phyloP scores from a whole-genome alignment of 1,284 basidiomycete species.

The Heterobasidion parviporum region DNA sequence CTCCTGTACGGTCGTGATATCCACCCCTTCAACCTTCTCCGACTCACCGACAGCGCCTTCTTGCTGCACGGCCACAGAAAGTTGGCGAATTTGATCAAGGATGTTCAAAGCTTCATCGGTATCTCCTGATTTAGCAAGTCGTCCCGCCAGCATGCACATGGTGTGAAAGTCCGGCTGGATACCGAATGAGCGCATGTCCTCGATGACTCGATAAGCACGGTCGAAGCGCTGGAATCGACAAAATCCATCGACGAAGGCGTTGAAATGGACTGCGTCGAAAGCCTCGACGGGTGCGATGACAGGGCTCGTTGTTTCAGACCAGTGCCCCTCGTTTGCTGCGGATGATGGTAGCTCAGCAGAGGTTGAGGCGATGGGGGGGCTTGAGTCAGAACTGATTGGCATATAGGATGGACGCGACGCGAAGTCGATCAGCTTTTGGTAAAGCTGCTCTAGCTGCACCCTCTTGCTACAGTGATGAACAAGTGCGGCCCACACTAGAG shows the following conservation, averaged over 20 bases:
- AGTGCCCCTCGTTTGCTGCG: not conserved
- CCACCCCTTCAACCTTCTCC: not conserved
- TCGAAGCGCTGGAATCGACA: not conserved
- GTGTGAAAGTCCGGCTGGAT: not conserved
- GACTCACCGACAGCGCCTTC: not conserved
- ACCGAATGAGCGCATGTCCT: not conserved
- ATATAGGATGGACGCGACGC: not conserved
- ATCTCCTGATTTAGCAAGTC: not conserved
- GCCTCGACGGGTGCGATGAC: slow-evolving; percentile 7
- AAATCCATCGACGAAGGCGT: slow-evolving; percentile 17
- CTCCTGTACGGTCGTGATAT: no score
- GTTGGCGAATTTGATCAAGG: not conserved
- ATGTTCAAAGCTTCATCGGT: not conserved
- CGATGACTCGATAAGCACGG: not conserved
- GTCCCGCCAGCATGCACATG: not conserved
- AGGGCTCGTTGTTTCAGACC: not conserved
- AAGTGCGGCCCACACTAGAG: slow-evolving; percentile 29
- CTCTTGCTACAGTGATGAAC: slow-evolving; percentile 2
- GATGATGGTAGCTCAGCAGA: no score
- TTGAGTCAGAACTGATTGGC: no score
- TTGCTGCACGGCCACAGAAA: not conserved
- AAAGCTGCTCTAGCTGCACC: not conserved
- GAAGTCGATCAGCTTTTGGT: not conserved
- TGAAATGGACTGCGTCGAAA: slow-evolving; percentile 18
- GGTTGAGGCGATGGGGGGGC: no score